A percentile compares a stretch with the other conserved stretches of the same genome.
These are phyloP conservation scores for Intubia oerlemansii DNA, from an alignment of 2,329 filamentous ascomycete genomes.

Conservation along the genomic window DNA sequence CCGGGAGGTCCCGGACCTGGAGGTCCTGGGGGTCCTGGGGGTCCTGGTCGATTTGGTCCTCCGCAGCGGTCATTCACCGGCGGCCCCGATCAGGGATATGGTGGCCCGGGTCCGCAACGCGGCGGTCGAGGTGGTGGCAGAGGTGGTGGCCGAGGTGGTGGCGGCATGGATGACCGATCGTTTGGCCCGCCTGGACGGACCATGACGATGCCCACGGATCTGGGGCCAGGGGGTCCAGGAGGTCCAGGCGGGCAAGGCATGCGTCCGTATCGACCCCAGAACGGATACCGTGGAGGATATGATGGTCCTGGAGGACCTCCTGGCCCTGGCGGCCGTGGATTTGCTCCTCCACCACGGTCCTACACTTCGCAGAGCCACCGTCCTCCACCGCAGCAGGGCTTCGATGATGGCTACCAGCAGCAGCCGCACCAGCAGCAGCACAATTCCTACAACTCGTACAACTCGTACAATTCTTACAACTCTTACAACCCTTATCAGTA, in stretches of 20 bases:
- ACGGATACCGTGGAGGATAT: slow-evolving; percentile 8
- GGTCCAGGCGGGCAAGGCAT: too few relatives aligned
- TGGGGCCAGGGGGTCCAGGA: too few relatives aligned
- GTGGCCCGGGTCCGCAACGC: too few relatives aligned
- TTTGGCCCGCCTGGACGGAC: slow-evolving; percentile 34
- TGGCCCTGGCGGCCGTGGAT: slow-evolving; percentile 15
- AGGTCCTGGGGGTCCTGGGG: slow-evolving; percentile 3
- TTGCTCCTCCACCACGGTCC: slow-evolving; percentile 23
- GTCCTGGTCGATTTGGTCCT: slow-evolving; percentile 5
- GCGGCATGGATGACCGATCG: slow-evolving; percentile 13
- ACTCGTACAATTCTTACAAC: too few relatives aligned
- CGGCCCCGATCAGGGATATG: slow-evolving; percentile 14
- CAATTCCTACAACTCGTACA: too few relatives aligned
- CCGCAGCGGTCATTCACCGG: slow-evolving; percentile 7
- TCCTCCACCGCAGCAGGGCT: slow-evolving; percentile 29
- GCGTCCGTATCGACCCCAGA: slow-evolving; percentile 15
- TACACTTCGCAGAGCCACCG: slow-evolving; percentile 31
- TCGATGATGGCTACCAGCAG: too few relatives aligned
- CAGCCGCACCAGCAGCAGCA: too few relatives aligned
- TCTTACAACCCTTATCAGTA: too few relatives aligned
- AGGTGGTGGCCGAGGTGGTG: too few relatives aligned
- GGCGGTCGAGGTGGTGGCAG: too few relatives aligned
- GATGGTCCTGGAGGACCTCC: not conserved
- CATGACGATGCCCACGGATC: slow-evolving; percentile 35
- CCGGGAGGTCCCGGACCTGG: slow-evolving; percentile 4